A percentile compares a stretch with the other conserved stretches of the same genome.
Conservation (phyloP, 495 filamentous ascomycete genomes). For the Monascus purpureus region DNA sequence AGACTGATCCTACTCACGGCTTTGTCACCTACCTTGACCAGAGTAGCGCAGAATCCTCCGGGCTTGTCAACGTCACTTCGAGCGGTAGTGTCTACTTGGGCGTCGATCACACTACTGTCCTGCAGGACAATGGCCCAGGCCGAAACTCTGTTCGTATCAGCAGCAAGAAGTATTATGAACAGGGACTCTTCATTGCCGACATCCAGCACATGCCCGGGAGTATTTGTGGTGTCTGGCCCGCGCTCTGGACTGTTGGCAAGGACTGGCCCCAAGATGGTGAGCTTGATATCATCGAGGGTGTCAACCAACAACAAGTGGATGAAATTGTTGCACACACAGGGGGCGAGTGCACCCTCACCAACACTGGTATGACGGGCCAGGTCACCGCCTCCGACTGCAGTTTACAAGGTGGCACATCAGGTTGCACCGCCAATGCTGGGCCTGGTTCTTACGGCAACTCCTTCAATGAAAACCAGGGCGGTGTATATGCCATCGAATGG, state of each 20-base stretch:
- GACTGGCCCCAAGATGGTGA: conserved; percentile 73
- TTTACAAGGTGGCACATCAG: conserved; percentile 33
- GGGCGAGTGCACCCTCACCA: conserved; percentile 45
- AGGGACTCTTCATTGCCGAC: conserved; percentile 61
- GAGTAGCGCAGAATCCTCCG: conserved; percentile 35
- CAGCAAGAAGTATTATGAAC: conserved; percentile 51
- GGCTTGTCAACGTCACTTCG: conserved; percentile 42
- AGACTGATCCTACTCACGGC: conserved; percentile 53
- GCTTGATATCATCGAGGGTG: conserved; percentile 86
- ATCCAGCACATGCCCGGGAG: conserved; percentile 62
- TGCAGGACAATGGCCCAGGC: conserved; percentile 29
- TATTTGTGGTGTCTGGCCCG: conserved; percentile 60
- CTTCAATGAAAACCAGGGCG: conserved; percentile 63
- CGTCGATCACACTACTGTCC: conserved; percentile 28
- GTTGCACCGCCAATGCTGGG: conserved; percentile 31
- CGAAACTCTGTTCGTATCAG: conserved; percentile 55
- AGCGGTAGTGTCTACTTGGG: conserved; percentile 37
- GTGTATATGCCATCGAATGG: conserved; percentile 72
- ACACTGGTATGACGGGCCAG: conserved; percentile 32
- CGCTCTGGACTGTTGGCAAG: conserved; percentile 61
- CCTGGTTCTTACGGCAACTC: conserved; percentile 48
- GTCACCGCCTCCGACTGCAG: conserved; percentile 41
- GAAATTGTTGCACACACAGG: conserved; percentile 64
- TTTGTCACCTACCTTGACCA: conserved; percentile 53
- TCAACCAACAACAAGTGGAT: conserved; percentile 52